Conservation (phyloP, 2,329 filamentous ascomycete species). For the Claviceps paspali region DNA sequence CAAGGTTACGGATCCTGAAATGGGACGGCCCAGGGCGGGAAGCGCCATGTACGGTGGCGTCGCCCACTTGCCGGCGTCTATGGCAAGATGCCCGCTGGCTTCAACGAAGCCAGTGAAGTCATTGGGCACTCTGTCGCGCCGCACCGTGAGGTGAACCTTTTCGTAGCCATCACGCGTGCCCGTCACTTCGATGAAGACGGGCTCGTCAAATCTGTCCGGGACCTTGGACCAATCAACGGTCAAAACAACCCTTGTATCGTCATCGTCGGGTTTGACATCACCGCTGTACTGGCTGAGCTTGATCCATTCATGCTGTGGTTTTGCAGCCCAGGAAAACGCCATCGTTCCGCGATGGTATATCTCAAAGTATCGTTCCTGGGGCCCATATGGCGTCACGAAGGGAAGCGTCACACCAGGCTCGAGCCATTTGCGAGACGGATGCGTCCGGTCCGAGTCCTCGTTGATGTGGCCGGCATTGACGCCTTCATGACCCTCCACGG, state of each 20-base stretch:
- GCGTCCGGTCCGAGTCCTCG: slow-evolving; percentile 38
- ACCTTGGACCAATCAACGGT: slow-evolving; percentile 21
- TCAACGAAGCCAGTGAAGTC: slow-evolving; percentile 22
- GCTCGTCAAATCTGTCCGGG: slow-evolving; percentile 25
- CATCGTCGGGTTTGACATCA: slow-evolving; percentile 15
- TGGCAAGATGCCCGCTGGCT: slow-evolving; percentile 18
- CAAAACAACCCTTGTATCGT: slow-evolving; percentile 16
- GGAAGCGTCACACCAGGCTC: slow-evolving; percentile 16
- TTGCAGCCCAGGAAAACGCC: slow-evolving; percentile 15
- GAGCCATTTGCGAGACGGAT: slow-evolving; percentile 22
- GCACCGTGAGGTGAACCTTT: slow-evolving; percentile 14
- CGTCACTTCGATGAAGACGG: slow-evolving; percentile 20
- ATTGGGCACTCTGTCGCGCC: slow-evolving; percentile 12
- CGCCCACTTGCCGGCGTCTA: slow-evolving; percentile 16
- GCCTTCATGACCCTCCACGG: slow-evolving; percentile 18
- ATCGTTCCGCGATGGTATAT: slow-evolving; percentile 20
- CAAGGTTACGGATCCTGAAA: slow-evolving; percentile 10
- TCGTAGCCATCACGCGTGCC: slow-evolving; percentile 25
- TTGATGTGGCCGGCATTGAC: slow-evolving; percentile 24
- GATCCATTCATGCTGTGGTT: slow-evolving; percentile 18
- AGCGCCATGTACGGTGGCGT: slow-evolving; percentile 14
- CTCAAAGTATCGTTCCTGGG: slow-evolving; percentile 18
- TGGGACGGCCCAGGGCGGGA: slow-evolving; percentile 15
- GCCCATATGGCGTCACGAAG: slow-evolving; percentile 17
- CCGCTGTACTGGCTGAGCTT: slow-evolving; percentile 15